Evolutionary conservation across 495 filamentous ascomycete genomes (phyloP), one percentile per base, ranked within the genome.

Genomic region (Friedmanniomyces endolithicus): DNA sequence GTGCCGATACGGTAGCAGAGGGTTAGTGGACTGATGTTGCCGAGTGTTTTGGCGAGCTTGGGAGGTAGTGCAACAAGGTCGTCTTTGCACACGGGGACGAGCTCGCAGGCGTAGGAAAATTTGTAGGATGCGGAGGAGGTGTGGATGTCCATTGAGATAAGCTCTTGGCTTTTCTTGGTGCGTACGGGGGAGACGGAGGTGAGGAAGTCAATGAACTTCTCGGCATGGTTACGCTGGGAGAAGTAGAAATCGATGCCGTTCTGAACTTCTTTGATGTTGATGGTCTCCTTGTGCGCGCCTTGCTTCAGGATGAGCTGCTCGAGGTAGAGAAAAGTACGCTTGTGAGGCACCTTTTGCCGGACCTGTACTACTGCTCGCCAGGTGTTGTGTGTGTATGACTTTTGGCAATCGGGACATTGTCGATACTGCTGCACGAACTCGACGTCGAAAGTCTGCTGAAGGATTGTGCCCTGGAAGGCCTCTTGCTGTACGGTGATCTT

Each of bases 181-280:
- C 78, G 75, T 9, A 87, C 74, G 14, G 92, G 94, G 0, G 83
- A 78, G 7, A 90, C 86, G 0, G 87, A 88, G 49, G 76, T 78
- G 8, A 98, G 70, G 71, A 98, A 98, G 65, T 94, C 85, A 50
- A 94, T 78, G 67, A 97, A 90, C 61, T 84, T 89, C 56, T 95
- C 88, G 4, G 90, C 92, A 56, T 94, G 86, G 63, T 95, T 97
- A 55, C 88, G 74, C 39, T 86, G 82, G 0, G 85, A 74, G 64
- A 86, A 99, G 75, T 80, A 97, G 68, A 99, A 99, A 65, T 99
- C 94, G 44, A 99, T 78, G 19, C 94, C 94, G 63, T 95, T 84
- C 66, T 85, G 87, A 9, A 84, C 83, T 64, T 98, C 92, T 63
- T 94, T 95, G 69, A 98, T 97, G 68, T 95, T 97, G 67, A 94